Percentiles rank a stretch among this genome's conserved stretches.
phyloP scores from a whole-genome alignment of 2,329 filamentous ascomycete species.

The Sclerotinia sclerotiorum region DNA sequence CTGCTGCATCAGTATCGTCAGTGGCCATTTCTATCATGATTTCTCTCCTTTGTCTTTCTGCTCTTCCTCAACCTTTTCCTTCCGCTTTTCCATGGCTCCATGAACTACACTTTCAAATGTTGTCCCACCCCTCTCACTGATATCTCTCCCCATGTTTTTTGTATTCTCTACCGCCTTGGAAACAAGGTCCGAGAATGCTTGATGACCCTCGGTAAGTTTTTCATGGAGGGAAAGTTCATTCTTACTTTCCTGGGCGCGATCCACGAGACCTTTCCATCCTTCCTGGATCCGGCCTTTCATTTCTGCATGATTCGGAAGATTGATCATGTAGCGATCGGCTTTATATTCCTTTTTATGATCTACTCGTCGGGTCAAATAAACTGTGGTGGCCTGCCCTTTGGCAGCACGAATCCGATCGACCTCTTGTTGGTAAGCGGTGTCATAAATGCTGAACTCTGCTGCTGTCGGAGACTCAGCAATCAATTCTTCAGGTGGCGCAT shows the following conservation, averaged over 20 bases:
- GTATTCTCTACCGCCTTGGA: conserved; percentile 35
- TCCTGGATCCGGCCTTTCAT: conserved; percentile 30
- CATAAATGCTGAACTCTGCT: conserved; percentile 85
- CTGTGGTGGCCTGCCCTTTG: conserved; percentile 50
- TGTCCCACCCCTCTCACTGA: conserved; percentile 10
- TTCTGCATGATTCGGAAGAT: conserved; percentile 30
- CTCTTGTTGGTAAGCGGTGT: conserved; percentile 81
- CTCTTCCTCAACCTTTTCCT: conserved; percentile 26
- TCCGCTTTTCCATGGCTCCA: conserved; percentile 29
- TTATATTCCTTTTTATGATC: conserved; percentile 43
- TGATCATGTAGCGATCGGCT: conserved; percentile 37
- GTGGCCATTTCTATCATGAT: neutral
- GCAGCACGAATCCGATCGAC: conserved; percentile 66
- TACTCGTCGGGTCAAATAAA: conserved; percentile 57
- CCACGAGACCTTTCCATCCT: conserved; percentile 38
- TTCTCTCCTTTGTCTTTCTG: neutral
- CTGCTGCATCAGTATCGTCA: neutral
- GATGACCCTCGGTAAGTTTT: conserved; percentile 21
- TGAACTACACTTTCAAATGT: conserved; percentile 26
- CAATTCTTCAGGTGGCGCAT: conserved; percentile 45
- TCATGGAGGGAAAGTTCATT: conserved; percentile 23
- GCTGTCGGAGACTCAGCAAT: conserved; percentile 84
- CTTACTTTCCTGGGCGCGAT: conserved; percentile 35
- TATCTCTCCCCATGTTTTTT: conserved; percentile 14
- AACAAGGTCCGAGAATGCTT: conserved; percentile 35